phyloP scores from a whole-genome alignment of 495 filamentous ascomycete species.

The Aspergillus asperescens region DNA sequence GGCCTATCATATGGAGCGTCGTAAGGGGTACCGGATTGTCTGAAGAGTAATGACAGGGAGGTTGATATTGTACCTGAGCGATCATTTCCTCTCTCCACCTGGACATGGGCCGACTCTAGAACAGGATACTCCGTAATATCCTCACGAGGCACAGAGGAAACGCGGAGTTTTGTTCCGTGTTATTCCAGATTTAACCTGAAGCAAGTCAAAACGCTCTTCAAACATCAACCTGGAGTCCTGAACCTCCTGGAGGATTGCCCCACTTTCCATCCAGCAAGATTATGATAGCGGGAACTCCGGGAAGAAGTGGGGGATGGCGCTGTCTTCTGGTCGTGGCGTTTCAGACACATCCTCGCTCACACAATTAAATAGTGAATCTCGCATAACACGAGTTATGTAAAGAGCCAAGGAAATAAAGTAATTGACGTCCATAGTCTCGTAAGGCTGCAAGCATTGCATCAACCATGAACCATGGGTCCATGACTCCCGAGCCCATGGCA shows the following conservation, averaged over 20 bases:
- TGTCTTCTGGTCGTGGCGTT: not conserved
- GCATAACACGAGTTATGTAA: no score
- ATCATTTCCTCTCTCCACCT: slow-evolving; percentile 23
- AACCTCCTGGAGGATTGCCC: not conserved
- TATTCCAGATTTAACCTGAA: slow-evolving; percentile 15
- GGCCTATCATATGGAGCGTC: no score
- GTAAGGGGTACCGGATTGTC: no score
- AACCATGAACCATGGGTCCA: no score
- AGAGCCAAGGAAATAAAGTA: no score
- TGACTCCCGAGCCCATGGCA: no score
- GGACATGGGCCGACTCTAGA: not conserved
- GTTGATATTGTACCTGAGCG: slow-evolving; percentile 14
- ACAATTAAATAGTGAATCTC: no score
- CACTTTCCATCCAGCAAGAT: not conserved
- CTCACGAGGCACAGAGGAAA: not conserved
- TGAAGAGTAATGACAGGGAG: not conserved
- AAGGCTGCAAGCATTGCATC: not conserved
- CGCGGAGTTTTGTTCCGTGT: not conserved
- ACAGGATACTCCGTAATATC: not conserved
- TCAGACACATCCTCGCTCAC: no score
- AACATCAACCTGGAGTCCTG: slow-evolving; percentile 5
- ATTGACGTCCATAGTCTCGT: not conserved
- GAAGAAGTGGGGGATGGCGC: no score
- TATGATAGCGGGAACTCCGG: no score
- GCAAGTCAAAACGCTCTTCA: not conserved